Evolutionary conservation across 495 filamentous ascomycete species (phyloP).

Genomic region (Immersiella caudata): DNA sequence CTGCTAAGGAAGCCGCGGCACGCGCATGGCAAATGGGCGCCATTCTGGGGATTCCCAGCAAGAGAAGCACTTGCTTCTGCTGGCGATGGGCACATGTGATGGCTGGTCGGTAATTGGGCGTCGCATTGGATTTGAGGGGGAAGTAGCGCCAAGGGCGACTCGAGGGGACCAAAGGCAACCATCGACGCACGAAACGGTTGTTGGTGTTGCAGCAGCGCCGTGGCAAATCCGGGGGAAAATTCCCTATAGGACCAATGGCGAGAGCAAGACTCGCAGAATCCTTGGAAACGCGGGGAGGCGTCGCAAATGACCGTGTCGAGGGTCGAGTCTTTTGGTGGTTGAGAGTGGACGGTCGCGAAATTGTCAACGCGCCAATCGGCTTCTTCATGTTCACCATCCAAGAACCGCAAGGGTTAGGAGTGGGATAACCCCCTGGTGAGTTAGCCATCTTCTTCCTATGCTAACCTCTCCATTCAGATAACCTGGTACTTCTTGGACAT

Average conservation of each 20-base stretch:
- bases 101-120: background rate
- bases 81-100: background rate
- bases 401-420: too few species aligned
- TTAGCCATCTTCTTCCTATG: too few species aligned
- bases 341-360: too few species aligned
- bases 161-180: background rate
- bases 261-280: background rate
- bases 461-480: too few species aligned
- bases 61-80: background rate
- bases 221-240: constrained; percentile 1
- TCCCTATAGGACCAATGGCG: background rate
- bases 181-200: background rate
- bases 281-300: too few species aligned
- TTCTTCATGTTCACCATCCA: too few species aligned
- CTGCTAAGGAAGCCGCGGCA: background rate
- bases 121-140: constrained; percentile 3
- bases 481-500: too few species aligned
- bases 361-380: too few species aligned
- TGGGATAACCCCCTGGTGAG: too few species aligned
- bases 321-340: too few species aligned
- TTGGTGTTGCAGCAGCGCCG: background rate
- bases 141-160: background rate
- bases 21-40: background rate
- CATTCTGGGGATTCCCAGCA: background rate
- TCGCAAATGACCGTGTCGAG: too few species aligned